Evolutionary conservation across 2,329 filamentous ascomycete genomes (phyloP), one percentile per base, ranked within the genome.

Genomic region (Aspergillus sp.): DNA sequence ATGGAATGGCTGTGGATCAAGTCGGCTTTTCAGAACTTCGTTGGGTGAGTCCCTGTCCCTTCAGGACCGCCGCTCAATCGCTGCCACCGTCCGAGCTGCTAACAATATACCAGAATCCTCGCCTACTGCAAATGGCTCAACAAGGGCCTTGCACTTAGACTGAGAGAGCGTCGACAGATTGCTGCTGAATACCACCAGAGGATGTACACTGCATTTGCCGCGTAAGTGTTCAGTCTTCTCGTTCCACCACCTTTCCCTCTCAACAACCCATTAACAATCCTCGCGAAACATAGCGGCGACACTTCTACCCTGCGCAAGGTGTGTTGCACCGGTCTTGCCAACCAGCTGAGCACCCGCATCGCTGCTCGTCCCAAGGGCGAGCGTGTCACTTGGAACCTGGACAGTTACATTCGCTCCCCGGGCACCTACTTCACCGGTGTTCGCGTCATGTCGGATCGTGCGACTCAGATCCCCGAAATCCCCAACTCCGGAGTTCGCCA

Each of bases 131-230:
- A 75, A 66, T 72, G 66, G 54, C 54, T 71, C 27, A 71, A 71
- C 59, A 73, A 67, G 48, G 67, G 67, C 11, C 59, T 73, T 25
- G 75, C 77, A 25, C 67, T 80, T 17, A 64, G 72, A n/a, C 57
- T 77, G 23, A 64, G 62, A 21, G 68, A 75, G 44, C 71, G 79
- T 41, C 74, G 77, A 17, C 55, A 65, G 8, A 70, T 77, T 41
- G 79, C 76, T 10, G 69, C 70, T 42, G 64, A 73, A 8, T 70
- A 83, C n/a, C 80, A 84, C 60, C 61, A 72, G 49, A 62, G 70
- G 25, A 80, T 84, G 77, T 83, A 83, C 67, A 74, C 66, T 23
- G 73, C 77, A 21, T 81, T 83, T 62, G 80, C 81, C 23, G 66
- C 63, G 68, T 82, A 78, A 66, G 74, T 71, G 10, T 42, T 3